Evolutionary conservation across 2,329 filamentous ascomycete species (phyloP).

Genomic region (Elsinoe australis): DNA sequence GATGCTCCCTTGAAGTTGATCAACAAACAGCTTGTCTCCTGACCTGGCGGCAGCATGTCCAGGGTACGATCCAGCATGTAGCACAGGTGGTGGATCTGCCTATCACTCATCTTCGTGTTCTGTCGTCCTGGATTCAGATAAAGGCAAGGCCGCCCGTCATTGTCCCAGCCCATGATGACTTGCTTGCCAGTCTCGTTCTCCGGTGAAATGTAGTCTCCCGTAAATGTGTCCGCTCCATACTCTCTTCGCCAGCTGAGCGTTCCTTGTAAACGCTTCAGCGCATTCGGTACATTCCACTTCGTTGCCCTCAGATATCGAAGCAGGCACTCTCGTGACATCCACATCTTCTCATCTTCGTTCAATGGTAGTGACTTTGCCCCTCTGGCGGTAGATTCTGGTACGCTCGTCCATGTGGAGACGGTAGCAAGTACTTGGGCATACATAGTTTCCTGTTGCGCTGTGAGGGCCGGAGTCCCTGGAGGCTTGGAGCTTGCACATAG

Average conservation of each 20-base stretch:
- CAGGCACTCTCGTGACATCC: conserved; percentile 85
- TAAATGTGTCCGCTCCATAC: conserved; percentile 73
- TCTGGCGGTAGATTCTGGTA: conserved; percentile 57
- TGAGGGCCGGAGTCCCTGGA: conserved; percentile 52
- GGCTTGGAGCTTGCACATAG: conserved; percentile 49
- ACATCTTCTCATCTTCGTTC: conserved; percentile 73
- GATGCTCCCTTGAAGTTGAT: conserved; percentile 86
- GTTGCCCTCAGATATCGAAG: conserved; percentile 88
- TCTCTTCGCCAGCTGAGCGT: conserved; percentile 86
- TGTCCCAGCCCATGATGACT: conserved; percentile 80
- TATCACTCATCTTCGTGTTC: conserved; percentile 79
- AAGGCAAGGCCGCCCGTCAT: conserved; percentile 73
- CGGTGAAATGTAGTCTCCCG: conserved; percentile 77
- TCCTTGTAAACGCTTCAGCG: conserved; percentile 68
- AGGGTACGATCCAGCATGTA: conserved; percentile 91
- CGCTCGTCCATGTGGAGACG: conserved; percentile 62
- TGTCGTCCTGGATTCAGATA: conserved; percentile 86
- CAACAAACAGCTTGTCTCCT: conserved; percentile 78
- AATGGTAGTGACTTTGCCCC: conserved; percentile 54
- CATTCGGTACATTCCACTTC: conserved; percentile 74
- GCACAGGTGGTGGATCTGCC: conserved; percentile 87
- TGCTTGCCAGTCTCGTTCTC: conserved; percentile 98
- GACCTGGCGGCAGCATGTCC: conserved; percentile 76
- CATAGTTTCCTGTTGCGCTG: conserved; percentile 69
- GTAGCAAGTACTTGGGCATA: conserved; percentile 68